phyloP scores from a whole-genome alignment of 495 filamentous ascomycete species.

The Annulohypoxylon bovei region DNA sequence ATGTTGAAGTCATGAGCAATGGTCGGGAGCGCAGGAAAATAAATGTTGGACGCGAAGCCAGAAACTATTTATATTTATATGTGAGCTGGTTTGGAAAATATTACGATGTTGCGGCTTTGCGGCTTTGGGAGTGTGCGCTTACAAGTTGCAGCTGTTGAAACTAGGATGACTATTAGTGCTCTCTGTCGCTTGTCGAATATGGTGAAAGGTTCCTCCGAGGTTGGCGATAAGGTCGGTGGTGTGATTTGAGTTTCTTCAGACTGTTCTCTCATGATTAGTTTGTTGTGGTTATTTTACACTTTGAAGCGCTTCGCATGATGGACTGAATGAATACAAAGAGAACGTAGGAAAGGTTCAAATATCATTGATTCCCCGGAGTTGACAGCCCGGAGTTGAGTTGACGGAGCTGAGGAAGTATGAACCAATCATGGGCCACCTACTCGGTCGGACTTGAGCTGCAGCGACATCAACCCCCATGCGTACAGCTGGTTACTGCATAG shows the following conservation, averaged over 20 bases:
- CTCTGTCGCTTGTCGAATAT: slow-evolving; percentile 61
- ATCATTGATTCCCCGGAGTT: neutral
- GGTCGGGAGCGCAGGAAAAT: slow-evolving; percentile 61
- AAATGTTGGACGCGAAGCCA: slow-evolving; percentile 65
- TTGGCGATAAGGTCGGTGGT: slow-evolving; percentile 4
- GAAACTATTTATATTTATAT: slow-evolving; percentile 52
- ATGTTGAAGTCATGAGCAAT: slow-evolving; percentile 57
- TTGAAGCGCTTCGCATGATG: neutral
- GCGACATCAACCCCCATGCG: slow-evolving; percentile 46
- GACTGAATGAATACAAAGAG: neutral
- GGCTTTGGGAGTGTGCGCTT: slow-evolving; percentile 25
- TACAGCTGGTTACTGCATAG: slow-evolving; percentile 57
- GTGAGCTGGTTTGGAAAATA: neutral
- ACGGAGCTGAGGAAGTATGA: neutral
- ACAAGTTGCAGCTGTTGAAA: slow-evolving; percentile 61
- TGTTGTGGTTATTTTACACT: neutral
- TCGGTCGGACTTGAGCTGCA: neutral
- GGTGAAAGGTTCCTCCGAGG: slow-evolving; percentile 50
- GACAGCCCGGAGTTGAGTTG: neutral
- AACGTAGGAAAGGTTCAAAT: neutral
- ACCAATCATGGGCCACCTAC: neutral
- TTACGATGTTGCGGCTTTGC: too few relatives aligned
- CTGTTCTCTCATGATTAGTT: slow-evolving; percentile 12
- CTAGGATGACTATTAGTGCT: slow-evolving; percentile 56
- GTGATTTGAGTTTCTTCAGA: neutral